Conservation (phyloP, 352 stramenopile species). For the Phytophthora pistaciae region DNA sequence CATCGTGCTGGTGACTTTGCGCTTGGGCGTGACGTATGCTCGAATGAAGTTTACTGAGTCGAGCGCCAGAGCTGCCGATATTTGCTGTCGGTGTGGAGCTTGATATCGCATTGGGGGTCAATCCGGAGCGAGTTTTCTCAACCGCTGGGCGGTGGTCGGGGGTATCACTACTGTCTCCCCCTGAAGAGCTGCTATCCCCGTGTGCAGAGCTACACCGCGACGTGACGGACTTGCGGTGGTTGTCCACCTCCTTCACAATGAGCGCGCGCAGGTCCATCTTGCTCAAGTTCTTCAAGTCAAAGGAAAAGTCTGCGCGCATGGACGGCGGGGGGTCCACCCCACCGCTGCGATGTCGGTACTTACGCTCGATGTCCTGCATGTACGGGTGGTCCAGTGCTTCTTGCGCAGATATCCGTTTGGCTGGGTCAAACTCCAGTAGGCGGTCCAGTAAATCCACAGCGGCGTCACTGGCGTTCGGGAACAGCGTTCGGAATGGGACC, state of each 20-base stretch:
- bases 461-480: conserved; percentile 58
- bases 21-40: conserved; percentile 37
- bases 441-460: conserved; percentile 72
- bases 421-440: conserved; percentile 75
- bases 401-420: conserved; percentile 59
- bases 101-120: neutral
- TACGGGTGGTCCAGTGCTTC: conserved; percentile 77
- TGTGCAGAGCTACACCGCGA: neutral
- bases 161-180: neutral
- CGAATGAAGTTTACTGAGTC: conserved; percentile 61
- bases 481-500: conserved; percentile 61
- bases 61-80: conserved; percentile 20
- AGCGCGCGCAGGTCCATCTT: conserved; percentile 74
- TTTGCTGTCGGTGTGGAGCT: conserved; percentile 8
- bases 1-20: conserved; percentile 26
- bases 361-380: conserved; percentile 75
- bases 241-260: conserved; percentile 78
- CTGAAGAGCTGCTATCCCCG: neutral
- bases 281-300: conserved; percentile 78
- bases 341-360: conserved; percentile 51
- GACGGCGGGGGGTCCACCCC: conserved; percentile 45
- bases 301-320: conserved; percentile 69
- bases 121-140: conserved; percentile 9
- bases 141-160: neutral
- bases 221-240: conserved; percentile 43